phyloP scores from a whole-genome alignment of 2,329 filamentous ascomycete species.

The Neopestalotiopsis sp. region DNA sequence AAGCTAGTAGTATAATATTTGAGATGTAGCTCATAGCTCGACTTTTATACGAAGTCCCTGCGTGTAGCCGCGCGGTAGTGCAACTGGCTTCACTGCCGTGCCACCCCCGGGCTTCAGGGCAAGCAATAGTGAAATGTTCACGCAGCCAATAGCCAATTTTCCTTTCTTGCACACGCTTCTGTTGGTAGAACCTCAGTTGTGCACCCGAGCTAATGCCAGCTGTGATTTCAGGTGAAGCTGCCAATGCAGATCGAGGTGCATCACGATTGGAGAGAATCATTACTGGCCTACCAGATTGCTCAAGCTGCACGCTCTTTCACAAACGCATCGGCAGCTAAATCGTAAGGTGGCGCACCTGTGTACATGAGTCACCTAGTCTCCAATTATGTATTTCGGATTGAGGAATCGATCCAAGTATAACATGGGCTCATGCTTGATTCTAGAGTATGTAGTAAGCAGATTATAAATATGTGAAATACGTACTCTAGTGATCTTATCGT shows the following conservation, averaged over 20 bases:
- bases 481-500: background rate
- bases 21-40: background rate
- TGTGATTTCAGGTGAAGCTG: slow-evolving; percentile 17
- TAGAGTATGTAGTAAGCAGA: background rate
- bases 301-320: background rate
- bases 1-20: background rate
- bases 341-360: background rate
- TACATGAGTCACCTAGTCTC: background rate
- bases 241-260: slow-evolving; percentile 4
- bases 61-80: slow-evolving; percentile 16
- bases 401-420: background rate
- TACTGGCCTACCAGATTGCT: background rate
- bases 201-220: slow-evolving; percentile 2
- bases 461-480: background rate
- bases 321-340: background rate
- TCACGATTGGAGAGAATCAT: background rate
- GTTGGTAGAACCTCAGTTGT: background rate
- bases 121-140: background rate
- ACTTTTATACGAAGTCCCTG: slow-evolving; percentile 1
- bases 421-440: background rate
- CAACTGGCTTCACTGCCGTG: background rate
- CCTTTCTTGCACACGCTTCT: background rate
- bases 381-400: background rate
- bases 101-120: background rate
- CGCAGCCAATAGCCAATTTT: background rate